A percentile compares a stretch with the other conserved stretches of the same genome.
These are phyloP conservation scores for Clonostachys chloroleuca DNA, from an alignment of 2,329 filamentous ascomycete genomes.

Conservation along the genomic window DNA sequence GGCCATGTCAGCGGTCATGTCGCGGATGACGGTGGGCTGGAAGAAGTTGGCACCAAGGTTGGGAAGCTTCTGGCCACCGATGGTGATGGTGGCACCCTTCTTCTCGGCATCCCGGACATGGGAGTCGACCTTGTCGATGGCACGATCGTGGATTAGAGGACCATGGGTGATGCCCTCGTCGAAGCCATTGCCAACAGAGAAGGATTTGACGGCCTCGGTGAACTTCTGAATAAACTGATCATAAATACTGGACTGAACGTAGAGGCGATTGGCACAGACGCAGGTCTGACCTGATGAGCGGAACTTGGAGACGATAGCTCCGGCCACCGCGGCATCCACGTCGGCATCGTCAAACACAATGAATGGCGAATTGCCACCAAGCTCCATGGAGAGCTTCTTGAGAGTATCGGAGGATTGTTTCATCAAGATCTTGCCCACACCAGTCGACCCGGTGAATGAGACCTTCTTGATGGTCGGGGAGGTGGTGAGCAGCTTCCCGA, in stretches of 20 bases:
- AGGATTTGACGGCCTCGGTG: slow-evolving; percentile 65
- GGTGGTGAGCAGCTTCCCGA: slow-evolving; percentile 75
- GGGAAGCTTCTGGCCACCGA: slow-evolving; percentile 70
- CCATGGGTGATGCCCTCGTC: slow-evolving; percentile 69
- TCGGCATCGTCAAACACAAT: slow-evolving; percentile 97
- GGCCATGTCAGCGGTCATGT: slow-evolving; percentile 82
- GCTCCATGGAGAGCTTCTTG: slow-evolving; percentile 81
- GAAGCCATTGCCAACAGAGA: slow-evolving; percentile 75
- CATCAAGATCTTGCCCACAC: slow-evolving; percentile 74
- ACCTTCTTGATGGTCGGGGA: slow-evolving; percentile 75
- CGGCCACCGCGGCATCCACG: slow-evolving; percentile 76
- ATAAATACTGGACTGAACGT: slow-evolving; percentile 74
- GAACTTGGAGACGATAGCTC: slow-evolving; percentile 86
- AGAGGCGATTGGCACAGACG: slow-evolving; percentile 83
- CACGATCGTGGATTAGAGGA: slow-evolving; percentile 80
- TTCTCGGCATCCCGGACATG: slow-evolving; percentile 76
- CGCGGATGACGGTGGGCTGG: slow-evolving; percentile 82
- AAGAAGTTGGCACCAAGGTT: slow-evolving; percentile 84
- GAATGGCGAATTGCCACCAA: slow-evolving; percentile 92
- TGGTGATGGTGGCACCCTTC: slow-evolving; percentile 71
- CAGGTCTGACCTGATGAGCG: slow-evolving; percentile 94
- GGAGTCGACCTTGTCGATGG: slow-evolving; percentile 71
- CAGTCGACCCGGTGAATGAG: slow-evolving; percentile 84
- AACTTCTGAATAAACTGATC: slow-evolving; percentile 68
- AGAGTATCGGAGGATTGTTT: slow-evolving; percentile 80